Evolutionary conservation across 2,329 filamentous ascomycete genomes (phyloP).

Genomic region (Fusarium xylarioides): DNA sequence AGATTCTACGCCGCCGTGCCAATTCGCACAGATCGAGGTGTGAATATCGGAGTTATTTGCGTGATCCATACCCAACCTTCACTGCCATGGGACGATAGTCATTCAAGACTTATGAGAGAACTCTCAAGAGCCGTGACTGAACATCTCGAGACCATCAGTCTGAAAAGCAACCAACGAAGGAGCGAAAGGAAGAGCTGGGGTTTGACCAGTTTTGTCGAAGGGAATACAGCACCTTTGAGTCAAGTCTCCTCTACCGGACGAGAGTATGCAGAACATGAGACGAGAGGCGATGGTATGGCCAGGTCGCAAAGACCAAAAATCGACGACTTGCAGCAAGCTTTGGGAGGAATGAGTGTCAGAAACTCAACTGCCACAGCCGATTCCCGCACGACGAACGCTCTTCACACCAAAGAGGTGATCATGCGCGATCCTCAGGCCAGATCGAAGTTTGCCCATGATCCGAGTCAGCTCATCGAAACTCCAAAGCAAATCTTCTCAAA

Average conservation of each 20-base stretch:
- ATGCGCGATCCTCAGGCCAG: neutral
- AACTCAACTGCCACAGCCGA: neutral
- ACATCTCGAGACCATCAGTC: constrained; percentile 47
- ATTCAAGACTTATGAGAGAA: constrained; percentile 40
- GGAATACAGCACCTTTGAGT: constrained; percentile 30
- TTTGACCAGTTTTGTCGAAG: constrained; percentile 49
- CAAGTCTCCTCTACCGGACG: neutral
- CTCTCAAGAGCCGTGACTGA: constrained; percentile 48
- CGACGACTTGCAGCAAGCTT: neutral
- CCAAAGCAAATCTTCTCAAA: constrained; percentile 49
- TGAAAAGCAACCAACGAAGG: constrained; percentile 41
- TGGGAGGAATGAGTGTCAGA: neutral
- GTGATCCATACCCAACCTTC: constrained; percentile 36
- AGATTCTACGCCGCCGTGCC: constrained; percentile 55
- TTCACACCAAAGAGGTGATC: neutral
- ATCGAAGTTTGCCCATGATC: neutral
- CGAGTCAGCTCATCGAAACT: neutral
- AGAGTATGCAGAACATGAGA: neutral
- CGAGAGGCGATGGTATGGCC: neutral
- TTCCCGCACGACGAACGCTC: neutral
- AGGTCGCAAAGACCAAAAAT: constrained; percentile 12
- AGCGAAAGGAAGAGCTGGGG: constrained; percentile 51
- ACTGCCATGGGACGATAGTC: constrained; percentile 37
- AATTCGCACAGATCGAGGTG: constrained; percentile 50
- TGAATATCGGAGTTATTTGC: constrained; percentile 55